Base-by-base conservation (phyloP, 345 rosid species). In the Lepidium didymum region DNA sequence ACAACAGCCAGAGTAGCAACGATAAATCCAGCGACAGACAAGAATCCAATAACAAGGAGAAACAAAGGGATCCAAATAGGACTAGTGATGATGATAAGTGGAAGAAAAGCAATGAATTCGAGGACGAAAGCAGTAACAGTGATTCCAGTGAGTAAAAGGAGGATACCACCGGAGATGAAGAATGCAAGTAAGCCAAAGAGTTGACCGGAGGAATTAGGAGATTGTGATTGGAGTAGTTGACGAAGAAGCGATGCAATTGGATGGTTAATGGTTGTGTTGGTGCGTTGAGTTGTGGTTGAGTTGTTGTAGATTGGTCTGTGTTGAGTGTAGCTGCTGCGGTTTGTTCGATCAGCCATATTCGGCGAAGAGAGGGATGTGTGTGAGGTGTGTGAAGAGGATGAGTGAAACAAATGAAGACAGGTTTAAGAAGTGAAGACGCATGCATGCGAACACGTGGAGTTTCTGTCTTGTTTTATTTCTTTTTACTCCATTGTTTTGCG, bases 91-190 rank as follows among this genome's bases (percentile, higher is more conserved):
- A 93, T 60, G 52, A 88, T 73, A 67, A 90, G 16, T 6, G 97
- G 96, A 47, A 87, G 53, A 36, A 83, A 73, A 69, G 85, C 67
- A 61, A 88, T 75, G 19, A 93, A 64, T 31, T 81, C 86, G 11
- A 86, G 63, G 53, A 82, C 55, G 36, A 64, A 25, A 3, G 72
- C 81, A 0, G 91, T 81, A 57, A 77, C 66, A 14, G 91, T 83
- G 62, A 84, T 18, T 18, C 96, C 96, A 2, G 87, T 69, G 66
- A 93, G 87, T 59, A 86, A 68, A 64, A 93, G 87, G 45, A 93
- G 85, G 60, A 87, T 64, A 66, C 83, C 81, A 50, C 82, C 81
- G 14, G 95, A 70, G 71, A 93, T 57, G 53, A 85, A 3, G 41
- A 93, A 80, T 38, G 87, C 66, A 11, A 87, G 66, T 61, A 85